Conservation (phyloP, 2,329 filamentous ascomycete genomes). For the Fusarium tricinctum region DNA sequence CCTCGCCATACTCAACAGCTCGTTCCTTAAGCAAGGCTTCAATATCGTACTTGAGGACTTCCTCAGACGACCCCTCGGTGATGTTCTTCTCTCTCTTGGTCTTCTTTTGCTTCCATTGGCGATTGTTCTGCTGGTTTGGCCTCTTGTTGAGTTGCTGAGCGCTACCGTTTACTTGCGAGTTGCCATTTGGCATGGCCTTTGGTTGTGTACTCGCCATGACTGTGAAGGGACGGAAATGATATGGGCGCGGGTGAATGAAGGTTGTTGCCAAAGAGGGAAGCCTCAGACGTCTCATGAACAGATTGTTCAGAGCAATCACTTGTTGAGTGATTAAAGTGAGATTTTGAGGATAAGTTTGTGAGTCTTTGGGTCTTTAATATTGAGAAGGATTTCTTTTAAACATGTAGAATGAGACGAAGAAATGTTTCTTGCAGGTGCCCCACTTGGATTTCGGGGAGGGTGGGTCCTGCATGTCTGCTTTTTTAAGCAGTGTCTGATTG, state of each 20-base stretch:
- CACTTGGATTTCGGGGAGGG: constrained; percentile 34
- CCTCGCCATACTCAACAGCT: constrained; percentile 48
- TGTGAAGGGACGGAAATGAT: constrained; percentile 40
- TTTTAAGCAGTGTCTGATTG: constrained; percentile 38
- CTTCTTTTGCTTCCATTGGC: constrained; percentile 61
- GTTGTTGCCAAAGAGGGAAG: constrained; percentile 30
- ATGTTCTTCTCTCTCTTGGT: constrained; percentile 71
- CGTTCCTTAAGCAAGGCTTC: constrained; percentile 65
- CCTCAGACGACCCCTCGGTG: constrained; percentile 73
- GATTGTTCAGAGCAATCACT: fast-evolving
- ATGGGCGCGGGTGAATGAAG: constrained; percentile 32
- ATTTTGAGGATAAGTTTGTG: background rate
- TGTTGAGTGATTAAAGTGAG: background rate
- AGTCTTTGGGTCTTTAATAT: constrained; percentile 14
- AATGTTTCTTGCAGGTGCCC: constrained; percentile 43
- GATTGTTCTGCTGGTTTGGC: constrained; percentile 39
- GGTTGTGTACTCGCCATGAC: constrained; percentile 45
- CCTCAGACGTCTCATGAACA: constrained; percentile 43
- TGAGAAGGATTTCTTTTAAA: constrained; percentile 19
- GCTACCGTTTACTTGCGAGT: constrained; percentile 29
- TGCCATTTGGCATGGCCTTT: constrained; percentile 35
- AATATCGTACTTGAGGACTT: constrained; percentile 76
- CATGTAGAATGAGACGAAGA: constrained; percentile 38
- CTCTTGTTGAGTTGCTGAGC: constrained; percentile 46
- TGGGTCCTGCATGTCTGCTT: constrained; percentile 31